Conservation (phyloP, 2,329 filamentous ascomycete genomes). For the Cordyceps pruinosa region DNA sequence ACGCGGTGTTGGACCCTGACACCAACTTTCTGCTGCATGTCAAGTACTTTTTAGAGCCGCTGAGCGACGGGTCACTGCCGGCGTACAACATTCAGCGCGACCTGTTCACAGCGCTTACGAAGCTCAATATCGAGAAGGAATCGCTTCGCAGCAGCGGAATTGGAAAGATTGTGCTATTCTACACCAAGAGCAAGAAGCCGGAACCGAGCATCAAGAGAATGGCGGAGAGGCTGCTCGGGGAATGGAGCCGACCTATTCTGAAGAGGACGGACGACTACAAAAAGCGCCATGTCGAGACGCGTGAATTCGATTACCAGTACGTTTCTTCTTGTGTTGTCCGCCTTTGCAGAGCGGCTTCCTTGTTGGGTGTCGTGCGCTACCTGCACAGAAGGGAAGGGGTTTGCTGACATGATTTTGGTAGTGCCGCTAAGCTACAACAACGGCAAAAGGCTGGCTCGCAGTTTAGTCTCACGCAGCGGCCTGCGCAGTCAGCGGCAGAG, state of each 20-base stretch:
- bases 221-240: slow-evolving; percentile 84
- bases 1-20: slow-evolving; percentile 85
- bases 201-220: slow-evolving; percentile 86
- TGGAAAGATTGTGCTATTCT: slow-evolving; percentile 93
- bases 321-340: slow-evolving; percentile 21
- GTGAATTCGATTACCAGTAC: slow-evolving; percentile 58
- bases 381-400: too few species aligned
- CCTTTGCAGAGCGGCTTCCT: background rate
- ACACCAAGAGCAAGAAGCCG: slow-evolving; percentile 88
- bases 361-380: background rate
- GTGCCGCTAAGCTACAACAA: slow-evolving; percentile 48
- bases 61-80: slow-evolving; percentile 87
- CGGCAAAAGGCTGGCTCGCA: slow-evolving; percentile 41
- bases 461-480: slow-evolving; percentile 44
- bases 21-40: slow-evolving; percentile 92
- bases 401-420: slow-evolving; percentile 18
- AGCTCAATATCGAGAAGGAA: slow-evolving; percentile 86
- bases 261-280: slow-evolving; percentile 93
- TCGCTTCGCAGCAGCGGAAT: slow-evolving; percentile 84
- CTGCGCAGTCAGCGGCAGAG: slow-evolving; percentile 36
- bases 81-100: slow-evolving; percentile 97
- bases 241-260: slow-evolving; percentile 92
- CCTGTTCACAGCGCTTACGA: slow-evolving; percentile 72
- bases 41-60: slow-evolving; percentile 92
- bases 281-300: slow-evolving; percentile 63